phyloP scores from a whole-genome alignment of 176 grass and related monocot species.

The Tillandsia leiboldiana region DNA sequence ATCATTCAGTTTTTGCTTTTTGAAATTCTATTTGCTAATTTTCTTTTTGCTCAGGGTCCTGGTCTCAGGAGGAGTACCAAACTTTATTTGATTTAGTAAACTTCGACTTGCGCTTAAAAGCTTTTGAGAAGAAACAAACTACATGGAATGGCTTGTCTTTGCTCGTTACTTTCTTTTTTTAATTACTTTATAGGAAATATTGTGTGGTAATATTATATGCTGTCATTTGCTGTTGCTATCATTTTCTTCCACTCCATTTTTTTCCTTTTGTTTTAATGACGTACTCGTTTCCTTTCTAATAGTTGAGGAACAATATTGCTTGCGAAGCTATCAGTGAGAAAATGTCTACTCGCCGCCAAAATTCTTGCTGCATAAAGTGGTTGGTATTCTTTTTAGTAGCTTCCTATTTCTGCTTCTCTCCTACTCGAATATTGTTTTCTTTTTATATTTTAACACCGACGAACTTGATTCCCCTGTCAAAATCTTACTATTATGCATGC shows the following conservation, averaged over 20 bases:
- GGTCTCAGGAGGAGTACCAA: conserved; percentile 71
- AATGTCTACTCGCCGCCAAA: conserved; percentile 41
- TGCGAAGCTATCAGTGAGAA: conserved; percentile 81
- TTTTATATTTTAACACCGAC: background rate
- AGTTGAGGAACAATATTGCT: conserved; percentile 71
- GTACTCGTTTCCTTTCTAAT: conserved; percentile 32
- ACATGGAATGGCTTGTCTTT: conserved; percentile 41
- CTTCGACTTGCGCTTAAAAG: conserved; percentile 60
- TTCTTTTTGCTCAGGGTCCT: conserved; percentile 27
- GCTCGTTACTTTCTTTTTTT: background rate
- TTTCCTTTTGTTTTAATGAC: conserved; percentile 12
- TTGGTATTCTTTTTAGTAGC: conserved; percentile 30
- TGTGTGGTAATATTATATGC: background rate
- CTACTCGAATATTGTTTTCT: background rate
- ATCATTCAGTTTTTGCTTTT: background rate
- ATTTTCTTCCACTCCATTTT: background rate
- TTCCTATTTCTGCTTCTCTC: conserved; percentile 1
- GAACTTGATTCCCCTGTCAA: background rate
- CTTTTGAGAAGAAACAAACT: conserved; percentile 11
- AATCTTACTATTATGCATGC: no score
- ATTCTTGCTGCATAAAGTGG: conserved; percentile 47
- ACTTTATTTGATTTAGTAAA: conserved; percentile 81
- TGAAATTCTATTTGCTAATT: conserved; percentile 11
- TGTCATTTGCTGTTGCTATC: background rate
- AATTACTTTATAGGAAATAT: conserved; percentile 1